Evolutionary conservation across 768 basidiomycete species (phyloP), one percentile per base, ranked within the genome.

Genomic region (Rhodotorula babjevae): DNA sequence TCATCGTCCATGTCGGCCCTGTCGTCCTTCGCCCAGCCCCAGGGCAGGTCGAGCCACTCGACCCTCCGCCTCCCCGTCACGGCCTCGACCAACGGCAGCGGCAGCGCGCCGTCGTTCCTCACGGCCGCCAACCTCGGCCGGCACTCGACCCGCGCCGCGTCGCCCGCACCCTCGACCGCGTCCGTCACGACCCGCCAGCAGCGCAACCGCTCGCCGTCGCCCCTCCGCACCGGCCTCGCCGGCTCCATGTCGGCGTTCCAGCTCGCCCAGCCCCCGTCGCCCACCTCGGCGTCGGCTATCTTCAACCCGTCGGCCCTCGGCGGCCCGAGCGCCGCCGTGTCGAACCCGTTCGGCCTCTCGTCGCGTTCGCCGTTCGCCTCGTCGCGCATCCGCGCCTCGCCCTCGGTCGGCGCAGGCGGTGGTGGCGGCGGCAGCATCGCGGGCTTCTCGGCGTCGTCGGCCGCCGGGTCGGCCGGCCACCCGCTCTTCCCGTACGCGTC

Each of bases 401-500:
- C 47, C 36, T 52, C 71, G 29, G 11, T 61, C 60, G 44, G 44
- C 44, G 36, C 36, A n/a, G 42, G 42, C 42, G 42, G 9, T 12
- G 44, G 44, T 11, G 44, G 8, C 44, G 50, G 46, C 33, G 68
- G 53, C 31, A 61, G 64, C 19, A 47, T 63, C 3, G 40, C 65
- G 12, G 21, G 50, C 31, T 46, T 49, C 47, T 50, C 47, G 21
- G 53, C 40, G 10, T 31, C 52, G 23, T 52, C 70, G 27, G 65
- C 44, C 44, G 10, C 27, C n/a, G 40, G 57, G 36, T 36, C 36
- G 36, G 9, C 36, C 27, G 69, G 67, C 27, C 60, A 71, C 67
- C 67, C 67, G 7, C 70, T 75, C 23, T 75, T 75, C 68, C 70
- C 74, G 11, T 75, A 72, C 74, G 49, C 70, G 18, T 65, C 74